These are phyloP conservation scores for Phytophthora colocasiae DNA, from an alignment of 352 stramenopile species.

Conservation along the genomic window DNA sequence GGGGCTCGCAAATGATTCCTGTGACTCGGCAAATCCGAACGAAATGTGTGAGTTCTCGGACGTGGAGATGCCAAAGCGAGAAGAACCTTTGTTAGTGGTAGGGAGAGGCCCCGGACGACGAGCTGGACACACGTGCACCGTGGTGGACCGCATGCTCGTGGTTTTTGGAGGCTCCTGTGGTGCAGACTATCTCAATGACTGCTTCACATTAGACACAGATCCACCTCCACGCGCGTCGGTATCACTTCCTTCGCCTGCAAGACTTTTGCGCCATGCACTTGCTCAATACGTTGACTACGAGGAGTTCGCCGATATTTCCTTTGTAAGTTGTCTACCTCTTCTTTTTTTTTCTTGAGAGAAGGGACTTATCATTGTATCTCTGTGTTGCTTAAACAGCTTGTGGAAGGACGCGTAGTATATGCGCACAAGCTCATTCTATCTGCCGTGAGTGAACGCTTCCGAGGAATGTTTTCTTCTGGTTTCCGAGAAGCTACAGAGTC, in stretches of 20 bases:
- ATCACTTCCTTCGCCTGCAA: slow-evolving; percentile 73
- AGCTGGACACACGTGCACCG: slow-evolving; percentile 95
- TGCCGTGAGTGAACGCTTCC: slow-evolving; percentile 93
- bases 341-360: neutral
- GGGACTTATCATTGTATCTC: slow-evolving; percentile 10
- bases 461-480: slow-evolving; percentile 94
- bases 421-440: slow-evolving; percentile 95
- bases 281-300: slow-evolving; percentile 92
- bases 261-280: slow-evolving; percentile 78
- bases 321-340: slow-evolving; percentile 57
- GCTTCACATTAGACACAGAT: slow-evolving; percentile 95
- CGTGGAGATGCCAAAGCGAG: slow-evolving; percentile 29
- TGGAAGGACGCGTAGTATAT: slow-evolving; percentile 93
- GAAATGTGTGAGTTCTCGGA: slow-evolving; percentile 55
- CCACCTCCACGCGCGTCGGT: slow-evolving; percentile 85
- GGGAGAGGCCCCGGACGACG: slow-evolving; percentile 88
- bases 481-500: slow-evolving; percentile 89
- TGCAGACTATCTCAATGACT: slow-evolving; percentile 95
- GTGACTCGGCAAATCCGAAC: slow-evolving; percentile 66
- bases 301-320: slow-evolving; percentile 96
- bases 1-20: slow-evolving; percentile 31
- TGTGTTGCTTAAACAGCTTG: slow-evolving; percentile 50
- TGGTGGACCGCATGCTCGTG: slow-evolving; percentile 93
- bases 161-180: slow-evolving; percentile 94
- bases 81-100: slow-evolving; percentile 85